Base-by-base conservation (phyloP, 495 filamentous ascomycete species). In the Xylaria grammica region DNA sequence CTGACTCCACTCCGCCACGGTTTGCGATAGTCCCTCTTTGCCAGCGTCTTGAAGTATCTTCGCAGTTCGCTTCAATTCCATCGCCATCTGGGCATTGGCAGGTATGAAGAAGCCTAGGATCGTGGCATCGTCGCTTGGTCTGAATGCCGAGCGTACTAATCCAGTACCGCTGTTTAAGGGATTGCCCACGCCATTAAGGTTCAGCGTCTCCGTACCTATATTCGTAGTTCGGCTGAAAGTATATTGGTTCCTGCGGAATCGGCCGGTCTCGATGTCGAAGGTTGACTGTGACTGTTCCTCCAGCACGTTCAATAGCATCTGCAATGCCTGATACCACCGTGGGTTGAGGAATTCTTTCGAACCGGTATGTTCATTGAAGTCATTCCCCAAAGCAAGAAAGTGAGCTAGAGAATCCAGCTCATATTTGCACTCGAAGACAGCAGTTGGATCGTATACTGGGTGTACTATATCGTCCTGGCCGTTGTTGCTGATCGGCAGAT, bases 401-500 rank as follows among this genome's bases (percentile, higher is more conserved):
- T 92, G 87, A 3, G 93, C 95, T 0, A 99, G 84, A 1, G 94
- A 97, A 75, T 99, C 95, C 6, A 99, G 85, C 78, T 99, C 95
- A 77, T 97, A 99, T 77, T 99, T 99, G 84, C 95, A 99, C 75
- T 99, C 95, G 70, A 95, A 99, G 10, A 99, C 95, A 54, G 86
- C 84, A 0, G 85, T 85, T 7, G 88, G 89, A 69, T 97, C 92
- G 71, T 95, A 97, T 2, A 81, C 80, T 1, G 95, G 95, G 69
- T 97, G 92, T 0, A 99, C 95, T 15, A 70, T 78, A 70, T 99
- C 95, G 29, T 88, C 84, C 67, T 96, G 90, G 1, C 90, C 90
- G 68, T 91, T 96, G 58, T 79, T 80, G 46, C 87, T 87, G 8
- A 90, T 81, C 9, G 79, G 69, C 1, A 97, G 80, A 3, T 88